Evolutionary conservation across 495 filamentous ascomycete species (phyloP).

Genomic region (Aspergillus baeticus): DNA sequence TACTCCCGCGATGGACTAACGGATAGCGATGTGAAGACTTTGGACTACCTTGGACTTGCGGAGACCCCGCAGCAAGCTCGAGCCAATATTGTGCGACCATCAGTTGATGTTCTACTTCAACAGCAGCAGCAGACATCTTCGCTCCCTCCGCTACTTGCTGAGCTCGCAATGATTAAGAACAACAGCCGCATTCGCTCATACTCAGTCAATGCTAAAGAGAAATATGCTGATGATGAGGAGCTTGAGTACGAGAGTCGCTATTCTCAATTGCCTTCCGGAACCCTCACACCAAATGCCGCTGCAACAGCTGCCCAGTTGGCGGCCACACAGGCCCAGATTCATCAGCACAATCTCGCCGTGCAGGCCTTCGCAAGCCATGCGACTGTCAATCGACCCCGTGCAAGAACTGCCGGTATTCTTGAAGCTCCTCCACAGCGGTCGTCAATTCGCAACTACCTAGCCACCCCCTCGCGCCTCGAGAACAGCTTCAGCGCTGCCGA

Average conservation of each 20-base stretch:
- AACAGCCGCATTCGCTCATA: slow-evolving; percentile 91
- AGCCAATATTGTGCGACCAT: slow-evolving; percentile 63
- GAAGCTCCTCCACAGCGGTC: slow-evolving; percentile 76
- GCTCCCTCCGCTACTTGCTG: slow-evolving; percentile 72
- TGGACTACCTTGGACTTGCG: slow-evolving; percentile 93
- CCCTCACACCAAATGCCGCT: slow-evolving; percentile 69
- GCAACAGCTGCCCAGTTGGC: slow-evolving; percentile 67
- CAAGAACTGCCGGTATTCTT: slow-evolving; percentile 84
- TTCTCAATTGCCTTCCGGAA: slow-evolving; percentile 61
- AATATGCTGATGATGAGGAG: slow-evolving; percentile 91
- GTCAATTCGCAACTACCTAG: slow-evolving; percentile 73
- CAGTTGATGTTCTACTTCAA: slow-evolving; percentile 44
- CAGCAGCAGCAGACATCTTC: slow-evolving; percentile 55
- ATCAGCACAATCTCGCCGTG: slow-evolving; percentile 89
- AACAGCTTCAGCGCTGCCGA: slow-evolving; percentile 81
- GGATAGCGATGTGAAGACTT: slow-evolving; percentile 87
- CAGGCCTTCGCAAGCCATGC: slow-evolving; percentile 87
- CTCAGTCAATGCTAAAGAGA: slow-evolving; percentile 97
- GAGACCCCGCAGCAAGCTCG: slow-evolving; percentile 86
- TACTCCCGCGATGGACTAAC: slow-evolving; percentile 85
- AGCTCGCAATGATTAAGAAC: slow-evolving; percentile 72
- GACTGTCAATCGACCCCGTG: slow-evolving; percentile 77
- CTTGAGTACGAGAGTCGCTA: slow-evolving; percentile 66
- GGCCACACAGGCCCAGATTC: slow-evolving; percentile 86
- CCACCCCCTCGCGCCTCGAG: slow-evolving; percentile 75